A percentile compares a stretch with the other conserved stretches of the same genome.
phyloP scores from a whole-genome alignment of 2,329 filamentous ascomycete species.

The Pyrenophora tritici-repentis region DNA sequence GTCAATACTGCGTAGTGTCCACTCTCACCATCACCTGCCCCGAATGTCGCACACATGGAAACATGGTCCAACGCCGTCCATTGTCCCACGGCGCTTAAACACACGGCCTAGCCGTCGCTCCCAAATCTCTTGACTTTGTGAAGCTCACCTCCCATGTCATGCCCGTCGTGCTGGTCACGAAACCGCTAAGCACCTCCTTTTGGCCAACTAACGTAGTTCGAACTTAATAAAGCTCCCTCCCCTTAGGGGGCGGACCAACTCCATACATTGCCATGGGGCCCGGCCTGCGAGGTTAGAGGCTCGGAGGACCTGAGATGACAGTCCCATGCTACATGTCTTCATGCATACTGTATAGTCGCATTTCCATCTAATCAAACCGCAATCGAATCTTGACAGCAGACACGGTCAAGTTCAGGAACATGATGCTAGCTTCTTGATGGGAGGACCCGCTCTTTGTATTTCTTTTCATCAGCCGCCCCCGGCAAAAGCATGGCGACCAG shows the following conservation, averaged over 20 bases:
- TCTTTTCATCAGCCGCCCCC: conserved; percentile 1
- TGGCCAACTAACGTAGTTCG: not conserved
- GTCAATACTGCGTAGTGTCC: not conserved
- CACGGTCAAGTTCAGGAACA: not conserved
- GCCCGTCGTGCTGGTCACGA: not conserved
- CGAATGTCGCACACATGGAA: conserved; percentile 4
- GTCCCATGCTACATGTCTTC: too few species aligned
- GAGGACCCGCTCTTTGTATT: not conserved
- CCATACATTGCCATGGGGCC: too few species aligned
- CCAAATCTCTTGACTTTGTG: not conserved
- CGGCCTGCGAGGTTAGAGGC: too few species aligned
- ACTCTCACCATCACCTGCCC: not conserved
- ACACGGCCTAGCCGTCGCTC: not conserved
- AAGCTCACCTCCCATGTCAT: not conserved
- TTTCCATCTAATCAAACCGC: not conserved
- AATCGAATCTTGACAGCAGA: not conserved
- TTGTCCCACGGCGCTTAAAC: conserved; percentile 8
- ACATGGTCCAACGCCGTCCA: conserved; percentile 7
- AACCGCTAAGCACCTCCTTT: conserved; percentile 4
- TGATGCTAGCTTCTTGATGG: not conserved
- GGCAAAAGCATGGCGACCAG: conserved; percentile 4
- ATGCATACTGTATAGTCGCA: too few species aligned
- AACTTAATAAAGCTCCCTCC: too few species aligned
- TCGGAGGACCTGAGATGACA: too few species aligned
- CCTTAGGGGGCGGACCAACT: too few species aligned